Base-by-base conservation (phyloP, 768 basidiomycete genomes). In the Panus rudis region DNA sequence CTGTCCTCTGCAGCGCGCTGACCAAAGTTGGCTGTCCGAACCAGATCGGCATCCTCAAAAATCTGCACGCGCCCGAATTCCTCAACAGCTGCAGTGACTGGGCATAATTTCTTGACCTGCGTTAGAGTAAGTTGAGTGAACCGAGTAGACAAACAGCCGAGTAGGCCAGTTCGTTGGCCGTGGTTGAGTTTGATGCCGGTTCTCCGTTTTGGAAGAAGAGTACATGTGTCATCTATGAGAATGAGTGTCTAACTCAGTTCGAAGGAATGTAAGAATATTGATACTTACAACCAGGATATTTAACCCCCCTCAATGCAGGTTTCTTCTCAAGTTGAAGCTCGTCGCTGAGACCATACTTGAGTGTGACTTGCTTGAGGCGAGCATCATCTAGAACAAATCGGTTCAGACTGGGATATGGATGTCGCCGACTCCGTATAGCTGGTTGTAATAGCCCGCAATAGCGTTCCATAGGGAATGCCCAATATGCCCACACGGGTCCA, bases 31-130 rank as follows among this genome's bases (percentile, higher is more conserved):
- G 52, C 43, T 2, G 62, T 53, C 30, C 50, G 42, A 40, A 64
- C 61, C 8, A 43, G 49, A 44, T 67, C 64, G 7, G 66, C 67
- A 14, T 37, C 62, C 4, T 39, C 31, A 1, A 49, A 38, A 10
- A 26, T 57, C 45, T 49, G 50, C 13, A 66, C 42, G 37, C 54
- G 55, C 7, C 56, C 61, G 55, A 54, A 66, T 40, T 54, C 41
- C 23, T 48, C 42, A 25, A 64, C 42, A 11, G 53, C 40, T 11
- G 26, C 33, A 3, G 42, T 22, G 1, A 20, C 16, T 5, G 51
- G 39, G 14, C 43, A 56, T 47, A 4, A n/a, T n/a, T n/a, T 17
- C 16, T 5, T 51, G 49, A 19, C 28, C 20, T 10, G 40, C 28
- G 21, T 58, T 38, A 27, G 49, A 10, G 48, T 16, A 5, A 4